A percentile compares a stretch with the other conserved stretches of the same genome.
These are phyloP conservation scores for Aureobasidium musti DNA, from an alignment of 2,329 filamentous ascomycete species.

Conservation along the genomic window DNA sequence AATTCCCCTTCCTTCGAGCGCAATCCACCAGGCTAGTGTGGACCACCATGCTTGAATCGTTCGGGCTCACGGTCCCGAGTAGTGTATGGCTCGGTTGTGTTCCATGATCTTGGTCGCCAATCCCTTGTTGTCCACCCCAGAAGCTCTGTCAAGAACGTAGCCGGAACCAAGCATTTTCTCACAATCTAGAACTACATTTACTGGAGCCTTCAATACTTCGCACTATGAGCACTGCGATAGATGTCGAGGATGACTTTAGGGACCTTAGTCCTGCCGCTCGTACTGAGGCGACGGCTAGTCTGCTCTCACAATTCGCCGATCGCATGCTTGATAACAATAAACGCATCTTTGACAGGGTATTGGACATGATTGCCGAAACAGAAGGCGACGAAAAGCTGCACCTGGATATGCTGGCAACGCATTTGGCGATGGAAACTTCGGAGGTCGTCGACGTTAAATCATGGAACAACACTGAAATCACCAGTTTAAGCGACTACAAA, in stretches of 20 bases:
- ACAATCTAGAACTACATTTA: too few species aligned
- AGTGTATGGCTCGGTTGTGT: too few species aligned
- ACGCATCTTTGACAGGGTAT: background rate
- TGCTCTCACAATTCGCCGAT: background rate
- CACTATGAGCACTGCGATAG: background rate
- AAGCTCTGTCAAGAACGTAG: too few species aligned
- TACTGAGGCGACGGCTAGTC: background rate
- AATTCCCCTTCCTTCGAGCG: too few species aligned
- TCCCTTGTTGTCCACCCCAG: too few species aligned
- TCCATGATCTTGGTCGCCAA: too few species aligned
- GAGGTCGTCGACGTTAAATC: background rate
- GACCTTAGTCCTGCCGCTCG: background rate
- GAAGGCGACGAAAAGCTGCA: background rate
- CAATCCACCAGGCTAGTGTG: too few species aligned
- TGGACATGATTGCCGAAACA: slow-evolving; percentile 7
- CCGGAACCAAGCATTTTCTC: too few species aligned
- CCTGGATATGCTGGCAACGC: slow-evolving; percentile 3
- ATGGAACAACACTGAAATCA: background rate
- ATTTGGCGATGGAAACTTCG: background rate
- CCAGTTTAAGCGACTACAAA: background rate
- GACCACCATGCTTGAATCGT: too few species aligned
- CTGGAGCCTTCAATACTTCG: background rate
- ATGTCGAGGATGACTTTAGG: background rate
- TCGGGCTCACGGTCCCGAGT: too few species aligned
- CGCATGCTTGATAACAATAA: slow-evolving; percentile 3